Evolutionary conservation across 495 filamentous ascomycete species (phyloP).

Genomic region (Xylaria bambusicola): DNA sequence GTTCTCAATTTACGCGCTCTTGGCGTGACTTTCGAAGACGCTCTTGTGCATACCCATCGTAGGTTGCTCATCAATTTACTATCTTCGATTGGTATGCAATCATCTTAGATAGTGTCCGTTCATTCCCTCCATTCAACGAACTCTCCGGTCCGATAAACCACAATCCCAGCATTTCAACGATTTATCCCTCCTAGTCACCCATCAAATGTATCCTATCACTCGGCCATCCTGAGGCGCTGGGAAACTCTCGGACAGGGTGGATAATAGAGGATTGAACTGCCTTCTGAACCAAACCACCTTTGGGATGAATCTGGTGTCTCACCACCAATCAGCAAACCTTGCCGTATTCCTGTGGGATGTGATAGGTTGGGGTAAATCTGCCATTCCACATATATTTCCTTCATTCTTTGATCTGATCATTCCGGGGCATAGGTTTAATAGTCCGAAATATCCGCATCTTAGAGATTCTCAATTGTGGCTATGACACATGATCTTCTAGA

Average conservation of each 20-base stretch:
- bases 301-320: not conserved
- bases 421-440: constrained; percentile 5
- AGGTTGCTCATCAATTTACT: not conserved
- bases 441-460: constrained; percentile 6
- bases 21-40: not conserved
- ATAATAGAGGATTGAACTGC: not conserved
- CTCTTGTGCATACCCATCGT: not conserved
- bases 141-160: not conserved
- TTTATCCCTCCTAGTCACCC: not conserved
- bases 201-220: not conserved
- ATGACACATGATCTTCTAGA: constrained; percentile 18
- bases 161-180: not conserved
- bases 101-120: not conserved
- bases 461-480: constrained; percentile 12
- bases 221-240: not conserved
- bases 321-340: not conserved
- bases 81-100: not conserved
- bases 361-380: not conserved
- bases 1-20: not conserved
- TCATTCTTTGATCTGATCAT: constrained; percentile 12
- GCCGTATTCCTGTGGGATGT: no score
- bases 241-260: not conserved
- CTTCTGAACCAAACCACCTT: constrained; percentile 9
- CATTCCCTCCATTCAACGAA: not conserved
- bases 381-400: not conserved